Evolutionary conservation across 164 flowering plant genomes (phyloP).

Genomic region (Nymphaea colorata): DNA sequence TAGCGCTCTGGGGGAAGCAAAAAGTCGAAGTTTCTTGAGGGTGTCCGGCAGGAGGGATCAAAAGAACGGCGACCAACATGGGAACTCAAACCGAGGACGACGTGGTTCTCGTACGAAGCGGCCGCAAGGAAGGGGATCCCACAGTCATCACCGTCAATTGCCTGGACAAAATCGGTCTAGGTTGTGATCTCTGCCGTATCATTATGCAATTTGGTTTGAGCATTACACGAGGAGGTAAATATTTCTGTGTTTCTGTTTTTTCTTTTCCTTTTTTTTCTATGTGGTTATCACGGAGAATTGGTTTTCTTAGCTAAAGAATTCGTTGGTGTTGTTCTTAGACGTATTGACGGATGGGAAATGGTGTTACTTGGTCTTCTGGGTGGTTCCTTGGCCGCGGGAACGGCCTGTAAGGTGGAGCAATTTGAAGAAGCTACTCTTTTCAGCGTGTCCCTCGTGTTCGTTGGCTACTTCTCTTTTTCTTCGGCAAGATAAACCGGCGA

Average conservation of each 20-base stretch:
- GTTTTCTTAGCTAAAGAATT: neutral
- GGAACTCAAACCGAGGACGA: conserved; percentile 40
- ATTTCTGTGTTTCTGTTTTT: neutral
- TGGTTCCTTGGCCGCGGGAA: conserved; percentile 18
- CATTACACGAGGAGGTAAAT: conserved; percentile 47
- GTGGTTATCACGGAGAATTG: neutral
- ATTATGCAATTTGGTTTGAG: conserved; percentile 50
- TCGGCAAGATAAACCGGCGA: conserved; percentile 13
- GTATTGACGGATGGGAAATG: conserved; percentile 76
- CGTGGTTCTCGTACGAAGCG: conserved; percentile 32
- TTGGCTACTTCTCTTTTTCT: conserved; percentile 5
- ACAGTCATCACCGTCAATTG: conserved; percentile 61
- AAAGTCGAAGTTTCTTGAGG: neutral
- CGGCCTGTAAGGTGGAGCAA: conserved; percentile 35
- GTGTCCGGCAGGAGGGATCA: neutral
- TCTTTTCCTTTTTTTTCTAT: neutral
- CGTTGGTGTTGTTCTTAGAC: conserved; percentile 23
- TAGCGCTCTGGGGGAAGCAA: neutral
- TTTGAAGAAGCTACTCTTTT: conserved; percentile 46
- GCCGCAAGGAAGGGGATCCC: conserved; percentile 30
- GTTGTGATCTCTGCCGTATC: conserved; percentile 55
- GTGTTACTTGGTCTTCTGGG: conserved; percentile 84
- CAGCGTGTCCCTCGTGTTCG: conserved; percentile 36
- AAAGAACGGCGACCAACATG: conserved; percentile 14
- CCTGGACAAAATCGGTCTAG: conserved; percentile 69